These are phyloP conservation scores for Aspergillus quadricinctus DNA, from an alignment of 2,329 filamentous ascomycete species.

Conservation along the genomic window DNA sequence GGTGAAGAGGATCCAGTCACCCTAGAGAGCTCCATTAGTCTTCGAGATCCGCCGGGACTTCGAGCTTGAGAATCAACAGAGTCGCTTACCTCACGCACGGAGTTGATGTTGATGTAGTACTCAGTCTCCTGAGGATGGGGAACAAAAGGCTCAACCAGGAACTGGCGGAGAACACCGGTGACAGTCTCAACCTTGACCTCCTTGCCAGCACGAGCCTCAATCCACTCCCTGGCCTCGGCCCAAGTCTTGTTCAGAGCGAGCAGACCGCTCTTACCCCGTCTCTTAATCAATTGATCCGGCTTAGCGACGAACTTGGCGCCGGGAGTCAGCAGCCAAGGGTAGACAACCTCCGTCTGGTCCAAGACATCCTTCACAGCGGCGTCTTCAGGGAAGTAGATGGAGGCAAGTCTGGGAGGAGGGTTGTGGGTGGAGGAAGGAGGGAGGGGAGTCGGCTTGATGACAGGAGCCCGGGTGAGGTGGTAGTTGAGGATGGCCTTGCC, in stretches of 20 bases:
- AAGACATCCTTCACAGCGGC: constrained; percentile 77
- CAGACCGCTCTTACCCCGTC: constrained; percentile 97
- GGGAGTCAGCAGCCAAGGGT: constrained; percentile 84
- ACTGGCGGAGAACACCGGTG: constrained; percentile 82
- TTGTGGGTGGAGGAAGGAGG: constrained; percentile 83
- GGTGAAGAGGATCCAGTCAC: constrained; percentile 99
- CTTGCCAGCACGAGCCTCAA: constrained; percentile 89
- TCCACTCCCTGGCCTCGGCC: constrained; percentile 89
- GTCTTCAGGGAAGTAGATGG: constrained; percentile 88
- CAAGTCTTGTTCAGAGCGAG: constrained; percentile 96
- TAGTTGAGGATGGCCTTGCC: constrained; percentile 99
- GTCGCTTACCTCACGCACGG: constrained; percentile 89
- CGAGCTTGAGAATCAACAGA: neutral
- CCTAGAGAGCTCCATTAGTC: constrained; percentile 49
- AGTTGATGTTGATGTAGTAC: constrained; percentile 99
- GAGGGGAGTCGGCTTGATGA: constrained; percentile 97
- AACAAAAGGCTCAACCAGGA: constrained; percentile 97
- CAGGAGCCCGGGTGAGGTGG: constrained; percentile 93
- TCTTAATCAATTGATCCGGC: constrained; percentile 99
- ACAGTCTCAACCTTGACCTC: constrained; percentile 88
- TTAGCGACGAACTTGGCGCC: constrained; percentile 95
- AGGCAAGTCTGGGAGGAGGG: constrained; percentile 82
- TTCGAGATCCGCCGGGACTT: constrained; percentile 24
- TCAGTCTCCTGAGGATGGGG: constrained; percentile 93
- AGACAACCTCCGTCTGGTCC: constrained; percentile 91